Evolutionary conservation across 2,329 filamentous ascomycete species (phyloP).

Genomic region (Claviceps digitariae): DNA sequence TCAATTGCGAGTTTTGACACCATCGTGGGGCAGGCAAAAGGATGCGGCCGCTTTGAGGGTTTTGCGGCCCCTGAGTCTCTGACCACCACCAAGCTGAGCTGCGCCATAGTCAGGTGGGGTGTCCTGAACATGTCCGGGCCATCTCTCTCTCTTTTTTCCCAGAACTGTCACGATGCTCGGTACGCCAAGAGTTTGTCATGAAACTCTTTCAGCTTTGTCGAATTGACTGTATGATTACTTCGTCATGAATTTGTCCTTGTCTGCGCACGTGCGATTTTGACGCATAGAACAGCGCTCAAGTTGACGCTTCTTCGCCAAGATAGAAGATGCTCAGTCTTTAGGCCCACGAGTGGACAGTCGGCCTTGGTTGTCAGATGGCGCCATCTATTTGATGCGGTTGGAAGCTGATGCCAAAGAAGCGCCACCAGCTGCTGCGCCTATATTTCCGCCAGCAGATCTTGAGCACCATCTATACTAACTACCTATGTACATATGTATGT

Average conservation of each 20-base stretch:
- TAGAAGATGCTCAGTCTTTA: too few relatives aligned
- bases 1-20: constrained; percentile 2
- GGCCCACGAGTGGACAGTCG: too few relatives aligned
- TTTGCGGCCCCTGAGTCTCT: neutral
- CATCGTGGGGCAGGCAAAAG: constrained; percentile 4
- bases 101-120: neutral
- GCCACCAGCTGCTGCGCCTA: too few relatives aligned
- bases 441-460: too few relatives aligned
- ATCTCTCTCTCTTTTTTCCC: neutral
- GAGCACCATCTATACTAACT: too few relatives aligned
- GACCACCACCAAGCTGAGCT: neutral
- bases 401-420: too few relatives aligned
- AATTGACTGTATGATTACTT: neutral
- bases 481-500: neutral
- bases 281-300: too few relatives aligned
- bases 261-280: too few relatives aligned
- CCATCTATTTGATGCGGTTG: too few relatives aligned
- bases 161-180: neutral
- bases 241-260: neutral
- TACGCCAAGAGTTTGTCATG: too few relatives aligned
- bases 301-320: too few relatives aligned
- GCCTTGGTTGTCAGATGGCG: too few relatives aligned
- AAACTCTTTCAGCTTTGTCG: neutral
- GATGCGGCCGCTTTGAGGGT: neutral
- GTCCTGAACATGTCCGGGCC: neutral